Evolutionary conservation across 371 early-diverging fungal species (phyloP).

Genomic region (Vairimorpha ceranae): DNA sequence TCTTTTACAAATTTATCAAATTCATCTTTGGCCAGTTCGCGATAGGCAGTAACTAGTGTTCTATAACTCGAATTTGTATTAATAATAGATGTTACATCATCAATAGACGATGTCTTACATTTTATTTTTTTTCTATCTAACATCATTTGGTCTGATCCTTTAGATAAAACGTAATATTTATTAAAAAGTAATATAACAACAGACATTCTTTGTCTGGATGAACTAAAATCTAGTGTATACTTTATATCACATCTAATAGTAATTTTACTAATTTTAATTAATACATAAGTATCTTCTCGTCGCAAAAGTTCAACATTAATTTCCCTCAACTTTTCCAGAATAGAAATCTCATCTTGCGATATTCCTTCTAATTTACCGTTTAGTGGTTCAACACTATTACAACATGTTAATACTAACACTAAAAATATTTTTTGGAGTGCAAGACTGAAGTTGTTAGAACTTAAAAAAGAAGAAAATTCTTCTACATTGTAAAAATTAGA

Average conservation of each 20-base stretch:
- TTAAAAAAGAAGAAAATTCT: neutral
- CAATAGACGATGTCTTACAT: neutral
- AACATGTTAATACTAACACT: constrained; percentile 52
- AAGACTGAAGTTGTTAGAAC: neutral
- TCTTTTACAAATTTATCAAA: constrained; percentile 67
- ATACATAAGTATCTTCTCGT: constrained; percentile 9
- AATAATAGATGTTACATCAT: constrained; percentile 49
- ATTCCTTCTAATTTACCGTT: constrained; percentile 59
- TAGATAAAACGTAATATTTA: constrained; percentile 65
- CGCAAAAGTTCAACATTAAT: constrained; percentile 8
- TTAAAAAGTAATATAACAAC: constrained; percentile 43
- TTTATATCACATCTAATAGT: constrained; percentile 26
- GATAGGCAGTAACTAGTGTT: constrained; percentile 75
- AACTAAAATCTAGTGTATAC: constrained; percentile 54
- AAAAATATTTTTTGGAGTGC: constrained; percentile 25
- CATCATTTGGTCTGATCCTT: constrained; percentile 77
- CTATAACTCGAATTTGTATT: constrained; percentile 74
- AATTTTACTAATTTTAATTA: constrained; percentile 31
- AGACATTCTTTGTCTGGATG: constrained; percentile 60
- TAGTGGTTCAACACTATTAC: constrained; percentile 58
- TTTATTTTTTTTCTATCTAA: constrained; percentile 20
- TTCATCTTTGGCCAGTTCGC: constrained; percentile 68
- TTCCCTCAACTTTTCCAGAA: constrained; percentile 48
- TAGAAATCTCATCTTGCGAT: constrained; percentile 62
- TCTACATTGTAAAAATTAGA: neutral